Base-by-base conservation (phyloP, 2,329 filamentous ascomycete species). In the Talaromyces sp. region DNA sequence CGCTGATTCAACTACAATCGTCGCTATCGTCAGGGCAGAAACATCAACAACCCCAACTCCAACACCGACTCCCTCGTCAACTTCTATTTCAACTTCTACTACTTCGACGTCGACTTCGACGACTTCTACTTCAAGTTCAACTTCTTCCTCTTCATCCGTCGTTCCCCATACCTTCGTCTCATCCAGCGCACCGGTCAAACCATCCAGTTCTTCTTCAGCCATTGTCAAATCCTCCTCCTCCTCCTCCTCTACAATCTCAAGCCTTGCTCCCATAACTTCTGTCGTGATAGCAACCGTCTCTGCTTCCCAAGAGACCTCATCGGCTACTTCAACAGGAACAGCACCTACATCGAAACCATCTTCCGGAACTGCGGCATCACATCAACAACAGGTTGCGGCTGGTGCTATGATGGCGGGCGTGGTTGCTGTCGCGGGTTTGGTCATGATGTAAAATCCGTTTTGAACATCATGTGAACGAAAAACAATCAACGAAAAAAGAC, bases 351-450 rank as follows among this genome's bases (percentile, higher is more conserved):
- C 66, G n/a, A 45, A 59, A 8, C 37, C 62, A 10, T 48, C 61
- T 8, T 60, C 64, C 2, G 52, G 62, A 3, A 64, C 51, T 9
- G 15, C 15, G 19, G 48, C 48, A 52, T 33, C 33, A 8, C 10
- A 48, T n/a, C 60, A 52, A 66, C 60, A 52, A 66, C 63, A 56
- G 66, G 63, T 54, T 60, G 61, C 17, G 37, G 62, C 69, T 11
- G 66, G 66, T 25, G 65, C 62, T 25, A 53, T 72, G 58, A 66
- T 64, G 33, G 70, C 66, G 7, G 71, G 69, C 62, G 69, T 63
- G 2, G 51, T 69, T 37, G 70, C 67, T 45, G 62, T 69, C 41
- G 69, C 67, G n/a, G 70, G 70, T 21, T 51, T 72, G 28, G 56
- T 69, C n/a, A 55, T 75, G 61, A 63, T 73, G 41, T 75, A 70